Percentiles rank a stretch among this genome's conserved stretches.
phyloP scores from a whole-genome alignment of 2,329 filamentous ascomycete species.

The Colletotrichum karsti region DNA sequence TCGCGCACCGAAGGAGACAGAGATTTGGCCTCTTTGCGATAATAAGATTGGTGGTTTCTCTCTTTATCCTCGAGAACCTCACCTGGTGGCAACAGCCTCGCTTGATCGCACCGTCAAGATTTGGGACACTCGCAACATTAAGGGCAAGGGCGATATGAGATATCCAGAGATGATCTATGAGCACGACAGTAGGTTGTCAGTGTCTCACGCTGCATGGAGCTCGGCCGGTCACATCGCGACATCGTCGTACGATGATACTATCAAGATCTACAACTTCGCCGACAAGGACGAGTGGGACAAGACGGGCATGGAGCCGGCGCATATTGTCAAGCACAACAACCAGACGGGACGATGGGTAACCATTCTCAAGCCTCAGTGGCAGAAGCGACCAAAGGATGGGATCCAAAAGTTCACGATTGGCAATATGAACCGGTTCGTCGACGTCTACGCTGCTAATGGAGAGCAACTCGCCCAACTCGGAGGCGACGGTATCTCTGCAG shows the following conservation, averaged over 20 bases:
- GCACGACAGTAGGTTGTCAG: conserved; percentile 83
- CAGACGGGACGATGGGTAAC: conserved; percentile 96
- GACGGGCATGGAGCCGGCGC: conserved; percentile 72
- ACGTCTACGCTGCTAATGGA: conserved; percentile 84
- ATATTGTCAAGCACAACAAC: conserved; percentile 85
- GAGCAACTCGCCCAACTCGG: conserved; percentile 89
- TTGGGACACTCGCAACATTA: conserved; percentile 89
- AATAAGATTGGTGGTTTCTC: conserved; percentile 97
- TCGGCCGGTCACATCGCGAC: conserved; percentile 87
- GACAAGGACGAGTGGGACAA: conserved; percentile 66
- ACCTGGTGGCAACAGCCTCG: conserved; percentile 88
- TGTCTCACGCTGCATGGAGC: conserved; percentile 94
- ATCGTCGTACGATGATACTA: conserved; percentile 91
- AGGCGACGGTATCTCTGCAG: conserved; percentile 91
- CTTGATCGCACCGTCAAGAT: conserved; percentile 89
- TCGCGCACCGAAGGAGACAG: conserved; percentile 64
- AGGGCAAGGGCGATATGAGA: conserved; percentile 65
- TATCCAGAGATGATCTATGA: conserved; percentile 79
- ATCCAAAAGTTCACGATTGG: conserved; percentile 91
- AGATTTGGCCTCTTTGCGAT: conserved; percentile 81
- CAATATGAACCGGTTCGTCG: conserved; percentile 98
- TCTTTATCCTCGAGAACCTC: conserved; percentile 79
- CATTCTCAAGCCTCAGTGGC: conserved; percentile 86
- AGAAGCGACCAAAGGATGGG: conserved; percentile 77
- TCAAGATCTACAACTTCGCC: conserved; percentile 89